Base-by-base conservation (phyloP, 2,329 filamentous ascomycete species). In the Achaetomium macrosporum region DNA sequence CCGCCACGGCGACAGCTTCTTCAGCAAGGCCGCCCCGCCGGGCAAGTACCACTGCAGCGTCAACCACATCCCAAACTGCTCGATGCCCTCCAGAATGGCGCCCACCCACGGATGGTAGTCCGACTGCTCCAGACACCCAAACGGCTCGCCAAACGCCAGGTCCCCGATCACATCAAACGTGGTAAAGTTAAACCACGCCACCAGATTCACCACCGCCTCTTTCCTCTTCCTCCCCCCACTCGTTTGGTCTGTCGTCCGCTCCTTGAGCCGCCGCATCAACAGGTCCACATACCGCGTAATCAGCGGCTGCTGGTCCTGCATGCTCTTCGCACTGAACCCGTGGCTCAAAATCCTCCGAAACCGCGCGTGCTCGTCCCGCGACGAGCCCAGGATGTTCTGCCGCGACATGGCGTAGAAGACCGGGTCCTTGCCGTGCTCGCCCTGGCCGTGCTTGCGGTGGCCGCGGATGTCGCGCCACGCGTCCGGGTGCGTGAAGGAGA, bases 241-340 rank as follows among this genome's bases (percentile, higher is more conserved):
- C 25, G 4, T 25, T 7, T 25, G 25, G 3, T 16, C 35, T 1
- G 46, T 25, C 12, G 47, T 46, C 10, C 37, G 31, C 13, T 40
- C 50, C 2, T 37, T 17, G n/a, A 61, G 41, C 3, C 54, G 51
- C 13, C 37, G 13, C 25, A 62, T 58, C 29, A 71, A 47, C 19
- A 68, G 58, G 48, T 70, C 62, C 1, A 71, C 63, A 50, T 72
- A 68, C 0, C 43, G 47, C 7, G 54, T 55, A 49, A 72, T 69
- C 31, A 71, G 61, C 11, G 65, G 66, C 49, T 70, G 65, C 51
- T 72, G 69, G 5, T 61, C 69, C 12, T 65, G 68, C 69, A 72
- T 64, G 53, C 63, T 54, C 54, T 64, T 59, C 36, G 68, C 64
- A 29, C 60, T 61, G 61, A 73, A 72, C 3, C 65, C 69, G 47